A percentile compares a stretch with the other conserved stretches of the same genome.
phyloP scores from a whole-genome alignment of 1,284 basidiomycete genomes.

The Gymnopus androsaceus region DNA sequence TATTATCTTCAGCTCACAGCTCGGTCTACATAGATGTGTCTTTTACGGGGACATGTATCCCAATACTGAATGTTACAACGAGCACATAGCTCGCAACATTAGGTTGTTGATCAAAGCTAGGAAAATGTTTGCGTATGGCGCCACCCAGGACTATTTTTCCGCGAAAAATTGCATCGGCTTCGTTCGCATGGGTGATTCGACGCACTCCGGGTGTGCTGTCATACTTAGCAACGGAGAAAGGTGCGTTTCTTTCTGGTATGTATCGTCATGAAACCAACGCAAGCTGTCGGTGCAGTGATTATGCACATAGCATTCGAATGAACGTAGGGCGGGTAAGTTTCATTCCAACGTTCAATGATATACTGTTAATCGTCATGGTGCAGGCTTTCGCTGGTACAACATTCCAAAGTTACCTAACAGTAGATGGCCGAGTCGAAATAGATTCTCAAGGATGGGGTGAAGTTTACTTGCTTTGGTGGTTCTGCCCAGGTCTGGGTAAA shows the following conservation, averaged over 20 bases:
- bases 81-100: slow-evolving; percentile 51
- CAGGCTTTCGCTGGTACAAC: slow-evolving; percentile 10
- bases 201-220: slow-evolving; percentile 61
- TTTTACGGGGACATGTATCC: slow-evolving; percentile 91
- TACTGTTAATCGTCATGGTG: neutral
- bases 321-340: slow-evolving; percentile 58
- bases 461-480: slow-evolving; percentile 18
- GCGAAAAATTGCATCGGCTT: slow-evolving; percentile 72
- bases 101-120: slow-evolving; percentile 58
- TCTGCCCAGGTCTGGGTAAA: slow-evolving; percentile 15
- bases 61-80: slow-evolving; percentile 65
- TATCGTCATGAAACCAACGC: neutral
- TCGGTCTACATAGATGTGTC: slow-evolving; percentile 61
- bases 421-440: slow-evolving; percentile 14
- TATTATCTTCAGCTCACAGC: neutral
- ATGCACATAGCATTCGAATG: slow-evolving; percentile 56
- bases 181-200: slow-evolving; percentile 57
- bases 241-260: slow-evolving; percentile 25
- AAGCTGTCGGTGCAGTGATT: slow-evolving; percentile 21
- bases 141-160: slow-evolving; percentile 57
- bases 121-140: slow-evolving; percentile 65
- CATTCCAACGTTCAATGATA: neutral
- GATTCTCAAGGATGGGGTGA: slow-evolving; percentile 18
- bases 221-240: slow-evolving; percentile 63
- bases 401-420: slow-evolving; percentile 14